These are phyloP conservation scores for Hagleromyces aurorensis DNA, from an alignment of 805 yeast genomes.

Conservation along the genomic window DNA sequence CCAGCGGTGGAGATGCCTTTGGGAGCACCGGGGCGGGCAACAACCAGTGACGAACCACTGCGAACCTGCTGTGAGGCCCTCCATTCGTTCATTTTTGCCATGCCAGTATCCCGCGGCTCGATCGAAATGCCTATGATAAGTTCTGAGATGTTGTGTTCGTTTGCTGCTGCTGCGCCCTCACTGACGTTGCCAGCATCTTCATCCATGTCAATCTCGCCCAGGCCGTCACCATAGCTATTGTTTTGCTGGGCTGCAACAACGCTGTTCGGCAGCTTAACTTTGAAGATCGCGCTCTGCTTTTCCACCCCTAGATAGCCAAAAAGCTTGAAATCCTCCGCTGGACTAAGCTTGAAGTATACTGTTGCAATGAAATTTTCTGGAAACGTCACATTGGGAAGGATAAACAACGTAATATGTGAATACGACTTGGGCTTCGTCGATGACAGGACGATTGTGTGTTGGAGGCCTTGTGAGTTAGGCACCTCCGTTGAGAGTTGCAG, in stretches of 20 bases:
- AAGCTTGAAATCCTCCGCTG: slow-evolving; percentile 47
- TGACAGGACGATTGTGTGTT: slow-evolving; percentile 30
- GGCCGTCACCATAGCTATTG: slow-evolving; percentile 31
- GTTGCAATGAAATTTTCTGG: slow-evolving; percentile 74
- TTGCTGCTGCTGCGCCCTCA: slow-evolving; percentile 31
- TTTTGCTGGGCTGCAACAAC: slow-evolving; percentile 1
- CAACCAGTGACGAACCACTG: slow-evolving; percentile 25
- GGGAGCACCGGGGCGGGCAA: slow-evolving; percentile 22
- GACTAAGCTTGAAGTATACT: slow-evolving; percentile 79
- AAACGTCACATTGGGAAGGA: slow-evolving; percentile 70
- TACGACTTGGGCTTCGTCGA: slow-evolving; percentile 31
- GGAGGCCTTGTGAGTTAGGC: slow-evolving; percentile 32
- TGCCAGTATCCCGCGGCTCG: slow-evolving; percentile 68
- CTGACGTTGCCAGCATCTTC: slow-evolving; percentile 43
- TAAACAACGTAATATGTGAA: slow-evolving; percentile 75
- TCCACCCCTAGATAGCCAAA: slow-evolving; percentile 52
- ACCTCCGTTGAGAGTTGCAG: slow-evolving; percentile 31
- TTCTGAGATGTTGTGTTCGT: slow-evolving; percentile 33
- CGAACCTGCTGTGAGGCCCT: slow-evolving; percentile 22
- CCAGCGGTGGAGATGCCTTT: slow-evolving; percentile 23
- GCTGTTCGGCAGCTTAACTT: slow-evolving; percentile 41
- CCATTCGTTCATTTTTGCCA: slow-evolving; percentile 42
- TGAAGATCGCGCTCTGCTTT: slow-evolving; percentile 90
- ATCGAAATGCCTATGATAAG: slow-evolving; percentile 77
- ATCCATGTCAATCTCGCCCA: slow-evolving; percentile 53